Conservation (phyloP, 805 yeast species). For the Starmerella vaccinii region DNA sequence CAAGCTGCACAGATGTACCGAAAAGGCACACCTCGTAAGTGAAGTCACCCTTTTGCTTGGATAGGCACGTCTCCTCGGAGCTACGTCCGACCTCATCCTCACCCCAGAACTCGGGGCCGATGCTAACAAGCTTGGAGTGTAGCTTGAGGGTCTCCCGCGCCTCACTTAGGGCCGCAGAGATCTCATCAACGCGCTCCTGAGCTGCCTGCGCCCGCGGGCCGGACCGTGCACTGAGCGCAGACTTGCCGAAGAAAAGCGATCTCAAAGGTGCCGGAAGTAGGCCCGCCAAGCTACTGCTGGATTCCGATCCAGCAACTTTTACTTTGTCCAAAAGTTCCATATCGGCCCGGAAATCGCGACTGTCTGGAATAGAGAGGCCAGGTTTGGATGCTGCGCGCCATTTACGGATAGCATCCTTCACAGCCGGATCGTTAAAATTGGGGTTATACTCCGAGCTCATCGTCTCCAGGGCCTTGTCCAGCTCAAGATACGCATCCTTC, state of each 20-base stretch:
- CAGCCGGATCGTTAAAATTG: conserved; percentile 79
- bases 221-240: background rate
- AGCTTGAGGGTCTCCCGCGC: conserved; percentile 21
- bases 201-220: conserved; percentile 7
- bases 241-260: background rate
- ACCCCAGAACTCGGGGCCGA: conserved; percentile 36
- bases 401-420: conserved; percentile 54
- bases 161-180: background rate
- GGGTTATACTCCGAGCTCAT: conserved; percentile 60
- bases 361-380: background rate
- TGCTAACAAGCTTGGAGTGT: conserved; percentile 10
- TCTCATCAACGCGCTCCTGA: background rate
- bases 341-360: background rate
- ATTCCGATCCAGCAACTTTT: conserved; percentile 9
- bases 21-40: conserved; percentile 49
- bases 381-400: conserved; percentile 26
- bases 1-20: conserved; percentile 45
- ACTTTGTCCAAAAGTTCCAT: conserved; percentile 9
- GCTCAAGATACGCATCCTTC: conserved; percentile 14
- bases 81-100: conserved; percentile 57
- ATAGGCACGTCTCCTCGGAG: conserved; percentile 40
- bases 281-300: background rate
- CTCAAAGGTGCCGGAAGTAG: conserved; percentile 7
- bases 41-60: conserved; percentile 54
- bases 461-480: conserved; percentile 35